phyloP scores from a whole-genome alignment of 2,329 filamentous ascomycete species.

The Scorias spongiosa region DNA sequence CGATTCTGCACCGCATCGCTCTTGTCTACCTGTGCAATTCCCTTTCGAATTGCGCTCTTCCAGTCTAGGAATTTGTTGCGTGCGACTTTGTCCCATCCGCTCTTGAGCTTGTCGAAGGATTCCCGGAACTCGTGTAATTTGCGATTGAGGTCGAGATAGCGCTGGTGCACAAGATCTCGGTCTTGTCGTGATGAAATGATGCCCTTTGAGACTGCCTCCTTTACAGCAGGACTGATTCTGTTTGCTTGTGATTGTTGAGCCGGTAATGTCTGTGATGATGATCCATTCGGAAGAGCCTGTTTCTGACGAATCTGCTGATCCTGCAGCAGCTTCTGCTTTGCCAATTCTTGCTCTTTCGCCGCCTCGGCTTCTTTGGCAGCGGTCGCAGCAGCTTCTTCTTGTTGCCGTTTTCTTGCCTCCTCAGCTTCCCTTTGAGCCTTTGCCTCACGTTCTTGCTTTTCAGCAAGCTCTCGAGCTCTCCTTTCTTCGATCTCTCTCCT shows the following conservation, averaged over 20 bases:
- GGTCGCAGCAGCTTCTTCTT: constrained; percentile 14
- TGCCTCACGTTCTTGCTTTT: constrained; percentile 18
- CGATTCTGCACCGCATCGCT: constrained; percentile 45
- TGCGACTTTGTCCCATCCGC: constrained; percentile 44
- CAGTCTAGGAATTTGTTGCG: constrained; percentile 49
- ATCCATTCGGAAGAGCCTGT: not conserved
- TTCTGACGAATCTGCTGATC: not conserved
- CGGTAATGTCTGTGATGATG: not conserved
- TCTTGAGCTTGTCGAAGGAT: constrained; percentile 15
- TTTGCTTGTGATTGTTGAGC: not conserved
- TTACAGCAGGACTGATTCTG: not conserved
- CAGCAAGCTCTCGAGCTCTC: constrained; percentile 1
- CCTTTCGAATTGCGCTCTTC: constrained; percentile 53
- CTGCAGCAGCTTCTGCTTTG: not conserved
- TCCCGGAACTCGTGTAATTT: constrained; percentile 43
- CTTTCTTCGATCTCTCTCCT: constrained; percentile 12
- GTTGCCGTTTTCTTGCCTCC: constrained; percentile 14
- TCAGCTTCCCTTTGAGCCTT: constrained; percentile 10
- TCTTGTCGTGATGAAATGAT: constrained; percentile 10
- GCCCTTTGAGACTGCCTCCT: not conserved
- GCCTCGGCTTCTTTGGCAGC: constrained; percentile 4
- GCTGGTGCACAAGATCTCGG: constrained; percentile 29
- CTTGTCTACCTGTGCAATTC: constrained; percentile 56
- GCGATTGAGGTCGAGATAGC: constrained; percentile 46
- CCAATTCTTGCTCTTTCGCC: not conserved